A percentile compares a stretch with the other conserved stretches of the same genome.
Evolutionary conservation across 2,329 filamentous ascomycete genomes (phyloP).

Genomic region (Hymenotorrendiella dingleyae): DNA sequence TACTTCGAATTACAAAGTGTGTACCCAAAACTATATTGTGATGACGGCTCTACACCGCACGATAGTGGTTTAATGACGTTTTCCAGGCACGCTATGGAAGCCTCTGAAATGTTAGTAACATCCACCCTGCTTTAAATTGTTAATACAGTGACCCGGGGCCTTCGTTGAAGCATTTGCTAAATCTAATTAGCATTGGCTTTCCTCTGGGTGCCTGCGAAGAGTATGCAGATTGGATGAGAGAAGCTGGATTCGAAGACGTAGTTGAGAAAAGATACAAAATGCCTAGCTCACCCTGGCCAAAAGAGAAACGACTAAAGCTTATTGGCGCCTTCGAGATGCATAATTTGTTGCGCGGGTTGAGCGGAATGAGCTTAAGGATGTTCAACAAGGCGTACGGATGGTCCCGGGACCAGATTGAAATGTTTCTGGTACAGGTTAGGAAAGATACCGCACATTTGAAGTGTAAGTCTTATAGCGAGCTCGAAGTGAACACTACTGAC

Average conservation of each 20-base stretch:
- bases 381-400: constrained; percentile 15
- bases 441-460: constrained; percentile 12
- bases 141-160: too few species aligned
- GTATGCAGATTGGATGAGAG: constrained; percentile 6
- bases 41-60: constrained; percentile 18
- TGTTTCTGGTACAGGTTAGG: constrained; percentile 14
- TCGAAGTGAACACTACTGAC: too few species aligned
- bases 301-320: constrained; percentile 14
- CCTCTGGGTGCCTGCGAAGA: constrained; percentile 4
- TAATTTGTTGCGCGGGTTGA: constrained; percentile 13
- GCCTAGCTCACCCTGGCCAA: constrained; percentile 14
- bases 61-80: constrained; percentile 29
- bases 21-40: constrained; percentile 16
- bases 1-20: constrained; percentile 20
- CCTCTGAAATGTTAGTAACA: constrained; percentile 30
- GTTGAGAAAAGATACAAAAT: constrained; percentile 9
- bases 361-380: constrained; percentile 15
- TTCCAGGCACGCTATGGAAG: constrained; percentile 36
- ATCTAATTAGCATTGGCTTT: neutral
- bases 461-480: too few species aligned
- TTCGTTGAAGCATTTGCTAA: too few species aligned
- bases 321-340: constrained; percentile 19
- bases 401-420: constrained; percentile 12
- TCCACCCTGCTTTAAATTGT: too few species aligned
- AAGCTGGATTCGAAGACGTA: constrained; percentile 26